Conservation (phyloP, 1,284 basidiomycete genomes). For the Termitomyces sp. region DNA sequence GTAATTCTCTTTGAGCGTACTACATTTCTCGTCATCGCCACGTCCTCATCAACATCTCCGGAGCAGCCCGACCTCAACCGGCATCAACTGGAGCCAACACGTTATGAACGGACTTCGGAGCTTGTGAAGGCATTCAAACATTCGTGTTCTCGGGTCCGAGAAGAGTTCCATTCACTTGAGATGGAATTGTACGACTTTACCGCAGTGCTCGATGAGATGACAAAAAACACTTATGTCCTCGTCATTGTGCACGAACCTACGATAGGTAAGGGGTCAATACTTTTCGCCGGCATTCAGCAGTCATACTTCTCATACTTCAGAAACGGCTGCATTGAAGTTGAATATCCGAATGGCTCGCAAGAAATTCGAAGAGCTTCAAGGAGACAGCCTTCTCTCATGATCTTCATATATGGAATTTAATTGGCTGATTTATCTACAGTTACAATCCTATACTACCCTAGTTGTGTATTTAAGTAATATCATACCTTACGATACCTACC, state of each 20-base stretch:
- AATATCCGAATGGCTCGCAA: slow-evolving; percentile 78
- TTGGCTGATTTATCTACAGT: slow-evolving; percentile 13
- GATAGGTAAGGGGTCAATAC: slow-evolving; percentile 51
- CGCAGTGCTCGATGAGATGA: slow-evolving; percentile 92
- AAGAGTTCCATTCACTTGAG: slow-evolving; percentile 78
- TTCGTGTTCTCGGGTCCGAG: slow-evolving; percentile 77
- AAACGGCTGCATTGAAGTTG: slow-evolving; percentile 78
- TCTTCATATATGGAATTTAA: slow-evolving; percentile 6
- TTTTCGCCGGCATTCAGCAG: background rate
- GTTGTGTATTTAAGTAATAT: slow-evolving; percentile 1
- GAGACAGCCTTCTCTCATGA: slow-evolving; percentile 46
- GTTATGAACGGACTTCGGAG: slow-evolving; percentile 95
- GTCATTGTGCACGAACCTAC: slow-evolving; percentile 84
- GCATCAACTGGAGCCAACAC: slow-evolving; percentile 64
- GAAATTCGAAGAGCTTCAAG: slow-evolving; percentile 82
- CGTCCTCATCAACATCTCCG: slow-evolving; percentile 40
- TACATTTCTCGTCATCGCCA: slow-evolving; percentile 95
- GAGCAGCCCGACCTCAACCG: slow-evolving; percentile 29
- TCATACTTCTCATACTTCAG: slow-evolving; percentile 32
- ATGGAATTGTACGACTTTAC: slow-evolving; percentile 82
- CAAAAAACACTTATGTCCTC: slow-evolving; percentile 91
- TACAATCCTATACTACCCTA: slow-evolving; percentile 3
- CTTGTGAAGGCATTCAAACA: slow-evolving; percentile 94
- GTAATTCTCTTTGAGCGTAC: slow-evolving; percentile 95
- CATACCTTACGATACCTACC: background rate